These are phyloP conservation scores for Ceriops tagal DNA, from an alignment of 345 rosid species.

Conservation along the genomic window DNA sequence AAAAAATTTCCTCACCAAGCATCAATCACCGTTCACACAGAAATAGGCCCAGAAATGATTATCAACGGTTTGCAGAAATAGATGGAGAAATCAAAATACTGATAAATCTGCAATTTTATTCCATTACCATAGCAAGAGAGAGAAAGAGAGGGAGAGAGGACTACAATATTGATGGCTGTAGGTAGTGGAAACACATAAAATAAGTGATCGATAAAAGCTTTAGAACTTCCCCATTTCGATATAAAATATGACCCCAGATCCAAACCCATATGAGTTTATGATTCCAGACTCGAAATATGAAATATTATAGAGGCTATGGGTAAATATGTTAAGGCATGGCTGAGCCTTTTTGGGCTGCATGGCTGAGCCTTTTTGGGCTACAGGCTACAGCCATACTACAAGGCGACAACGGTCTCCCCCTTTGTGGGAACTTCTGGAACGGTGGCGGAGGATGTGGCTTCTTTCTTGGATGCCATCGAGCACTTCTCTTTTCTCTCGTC, in stretches of 20 bases:
- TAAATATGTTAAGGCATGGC: neutral
- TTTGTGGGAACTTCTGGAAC: slow-evolving; percentile 30
- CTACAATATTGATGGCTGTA: too few relatives aligned
- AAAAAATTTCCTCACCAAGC: too few relatives aligned
- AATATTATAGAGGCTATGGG: neutral
- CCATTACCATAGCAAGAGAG: too few relatives aligned
- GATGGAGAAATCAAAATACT: too few relatives aligned
- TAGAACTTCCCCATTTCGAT: slow-evolving; percentile 24
- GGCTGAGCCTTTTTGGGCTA: neutral
- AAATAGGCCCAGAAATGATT: too few relatives aligned
- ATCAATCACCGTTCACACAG: too few relatives aligned
- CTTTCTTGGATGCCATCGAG: slow-evolving; percentile 42
- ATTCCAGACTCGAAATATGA: neutral
- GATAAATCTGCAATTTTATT: too few relatives aligned
- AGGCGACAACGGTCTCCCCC: slow-evolving; percentile 49
- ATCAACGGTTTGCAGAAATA: too few relatives aligned
- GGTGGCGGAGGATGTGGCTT: slow-evolving; percentile 24
- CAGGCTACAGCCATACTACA: slow-evolving; percentile 13
- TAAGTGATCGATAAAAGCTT: slow-evolving; percentile 5
- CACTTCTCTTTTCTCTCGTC: slow-evolving; percentile 76
- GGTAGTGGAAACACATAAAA: slow-evolving; percentile 18
- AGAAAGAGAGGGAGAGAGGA: too few relatives aligned
- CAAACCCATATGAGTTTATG: neutral
- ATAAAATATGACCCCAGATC: neutral
- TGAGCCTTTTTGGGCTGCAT: too few relatives aligned